phyloP scores from a whole-genome alignment of 139 green algal species.

The Closterium sp. region DNA sequence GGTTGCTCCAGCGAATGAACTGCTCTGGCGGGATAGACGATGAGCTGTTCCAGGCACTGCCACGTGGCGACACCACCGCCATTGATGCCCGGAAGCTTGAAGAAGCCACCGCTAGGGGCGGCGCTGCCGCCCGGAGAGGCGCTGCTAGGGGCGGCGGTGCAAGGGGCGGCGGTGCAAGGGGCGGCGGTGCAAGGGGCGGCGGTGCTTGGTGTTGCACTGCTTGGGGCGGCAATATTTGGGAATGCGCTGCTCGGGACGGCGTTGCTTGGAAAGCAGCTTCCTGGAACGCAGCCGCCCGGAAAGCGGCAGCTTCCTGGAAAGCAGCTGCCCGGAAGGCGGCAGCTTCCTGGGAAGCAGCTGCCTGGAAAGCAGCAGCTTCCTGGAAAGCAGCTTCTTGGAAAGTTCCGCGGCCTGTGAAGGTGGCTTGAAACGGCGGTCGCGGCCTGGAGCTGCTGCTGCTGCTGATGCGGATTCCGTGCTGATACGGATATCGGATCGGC shows the following conservation, averaged over 20 bases:
- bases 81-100: neutral
- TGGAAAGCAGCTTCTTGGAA: neutral
- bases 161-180: no score
- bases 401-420: neutral
- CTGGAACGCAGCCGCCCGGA: no score
- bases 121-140: neutral
- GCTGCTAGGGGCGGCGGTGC: neutral
- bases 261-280: no score
- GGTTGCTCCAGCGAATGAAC: neutral
- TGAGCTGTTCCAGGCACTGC: neutral
- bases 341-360: neutral
- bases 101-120: neutral
- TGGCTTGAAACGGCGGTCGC: neutral
- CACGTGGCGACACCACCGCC: neutral
- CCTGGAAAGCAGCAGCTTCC: neutral
- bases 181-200: no score
- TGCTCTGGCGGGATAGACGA: neutral
- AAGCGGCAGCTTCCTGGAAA: no score
- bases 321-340: no score
- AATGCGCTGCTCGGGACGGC: no score
- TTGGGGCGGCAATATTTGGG: no score
- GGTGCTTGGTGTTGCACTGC: no score
- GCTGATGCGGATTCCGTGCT: no score
- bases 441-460: neutral
- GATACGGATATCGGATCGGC: neutral